Evolutionary conservation across 2,329 filamentous ascomycete species (phyloP).

Genomic region (Didymella pomorum): DNA sequence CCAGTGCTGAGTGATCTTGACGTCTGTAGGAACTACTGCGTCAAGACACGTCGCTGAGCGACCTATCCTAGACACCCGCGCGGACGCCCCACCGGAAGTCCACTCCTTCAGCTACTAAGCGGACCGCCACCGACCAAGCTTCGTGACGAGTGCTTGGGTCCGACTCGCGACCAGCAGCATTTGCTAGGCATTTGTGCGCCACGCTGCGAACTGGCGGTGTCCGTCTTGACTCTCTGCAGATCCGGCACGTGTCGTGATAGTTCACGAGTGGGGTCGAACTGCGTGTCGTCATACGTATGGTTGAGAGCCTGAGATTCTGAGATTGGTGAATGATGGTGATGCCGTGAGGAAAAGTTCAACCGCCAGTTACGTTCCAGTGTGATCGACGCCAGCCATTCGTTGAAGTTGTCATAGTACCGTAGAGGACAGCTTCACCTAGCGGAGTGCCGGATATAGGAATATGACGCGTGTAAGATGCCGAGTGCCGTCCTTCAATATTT

Average conservation of each 20-base stretch:
- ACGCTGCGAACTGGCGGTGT: slow-evolving; percentile 8
- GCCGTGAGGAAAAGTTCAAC: slow-evolving; percentile 26
- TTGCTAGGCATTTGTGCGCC: not conserved
- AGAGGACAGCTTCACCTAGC: slow-evolving; percentile 23
- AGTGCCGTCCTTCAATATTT: slow-evolving; percentile 16
- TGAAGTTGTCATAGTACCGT: slow-evolving; percentile 40
- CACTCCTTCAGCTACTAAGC: slow-evolving; percentile 38
- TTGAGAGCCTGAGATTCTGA: not conserved
- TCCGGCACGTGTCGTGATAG: not conserved
- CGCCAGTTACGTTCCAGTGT: slow-evolving; percentile 45
- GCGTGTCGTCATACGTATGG: not conserved
- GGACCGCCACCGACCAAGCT: slow-evolving; percentile 32
- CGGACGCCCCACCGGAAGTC: slow-evolving; percentile 21
- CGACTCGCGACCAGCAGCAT: slow-evolving; percentile 10
- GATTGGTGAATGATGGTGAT: not conserved
- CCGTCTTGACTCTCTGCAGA: not conserved
- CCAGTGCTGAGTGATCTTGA: slow-evolving; percentile 4
- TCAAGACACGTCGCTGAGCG: slow-evolving; percentile 2
- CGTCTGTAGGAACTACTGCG: not conserved
- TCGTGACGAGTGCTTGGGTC: slow-evolving; percentile 4
- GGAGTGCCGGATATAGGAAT: slow-evolving; percentile 37
- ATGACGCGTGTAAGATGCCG: slow-evolving; percentile 37
- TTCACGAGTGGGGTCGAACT: not conserved
- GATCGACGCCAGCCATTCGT: slow-evolving; percentile 46
- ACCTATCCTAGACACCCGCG: slow-evolving; percentile 2